Evolutionary conservation across 108 stramenopile species (phyloP).

Genomic region (Pseudonitzschia delicatissima): DNA sequence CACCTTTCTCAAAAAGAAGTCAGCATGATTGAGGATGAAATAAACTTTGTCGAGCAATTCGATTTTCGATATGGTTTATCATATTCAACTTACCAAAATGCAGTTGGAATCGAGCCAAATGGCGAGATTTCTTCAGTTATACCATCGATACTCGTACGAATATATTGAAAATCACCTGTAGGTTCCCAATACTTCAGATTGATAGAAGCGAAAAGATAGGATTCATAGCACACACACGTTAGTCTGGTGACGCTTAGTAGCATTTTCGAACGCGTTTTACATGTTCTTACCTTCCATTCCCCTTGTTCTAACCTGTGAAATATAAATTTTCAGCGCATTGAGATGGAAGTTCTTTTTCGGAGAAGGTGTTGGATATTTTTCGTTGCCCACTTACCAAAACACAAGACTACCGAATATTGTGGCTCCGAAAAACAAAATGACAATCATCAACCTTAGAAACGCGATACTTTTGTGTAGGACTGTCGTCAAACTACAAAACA

Average conservation of each 20-base stretch:
- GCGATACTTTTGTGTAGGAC: constrained; percentile 41
- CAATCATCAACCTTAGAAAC: constrained; percentile 43
- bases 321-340: background rate
- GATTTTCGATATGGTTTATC: no score
- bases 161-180: constrained; percentile 37
- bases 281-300: constrained; percentile 45
- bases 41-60: no score
- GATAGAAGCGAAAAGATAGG: no score
- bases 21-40: no score
- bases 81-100: no score
- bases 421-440: constrained; percentile 58
- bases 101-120: constrained; percentile 55
- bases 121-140: constrained; percentile 57
- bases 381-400: background rate
- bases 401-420: constrained; percentile 60
- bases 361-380: background rate
- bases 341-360: no score
- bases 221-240: no score
- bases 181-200: constrained; percentile 40
- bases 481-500: constrained; percentile 46
- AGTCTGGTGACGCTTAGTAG: no score
- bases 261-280: no score
- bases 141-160: constrained; percentile 47
- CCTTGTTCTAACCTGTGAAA: constrained; percentile 46
- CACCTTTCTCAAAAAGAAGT: no score